A percentile compares a stretch with the other conserved stretches of the same genome.
Evolutionary conservation across 768 basidiomycete species (phyloP).

Genomic region (Russula sp.): DNA sequence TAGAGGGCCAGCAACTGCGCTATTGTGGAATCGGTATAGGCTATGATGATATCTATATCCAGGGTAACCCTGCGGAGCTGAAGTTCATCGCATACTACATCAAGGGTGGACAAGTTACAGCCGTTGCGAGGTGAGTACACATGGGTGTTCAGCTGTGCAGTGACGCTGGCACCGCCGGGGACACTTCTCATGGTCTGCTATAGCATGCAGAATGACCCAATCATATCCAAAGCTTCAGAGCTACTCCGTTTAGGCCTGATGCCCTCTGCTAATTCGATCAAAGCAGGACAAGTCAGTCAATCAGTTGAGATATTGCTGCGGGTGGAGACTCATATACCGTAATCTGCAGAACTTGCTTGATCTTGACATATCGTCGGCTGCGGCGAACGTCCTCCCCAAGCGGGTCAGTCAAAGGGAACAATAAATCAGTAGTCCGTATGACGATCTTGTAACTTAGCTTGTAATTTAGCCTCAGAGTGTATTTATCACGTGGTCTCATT

Average conservation of each 20-base stretch:
- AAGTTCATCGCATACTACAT: slow-evolving; percentile 87
- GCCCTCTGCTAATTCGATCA: slow-evolving; percentile 71
- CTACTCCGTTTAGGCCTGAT: slow-evolving; percentile 72
- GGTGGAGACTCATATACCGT: neutral
- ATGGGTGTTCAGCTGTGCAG: neutral
- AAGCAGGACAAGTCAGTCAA: slow-evolving; percentile 56
- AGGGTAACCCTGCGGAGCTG: slow-evolving; percentile 67
- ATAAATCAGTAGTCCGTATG: neutral
- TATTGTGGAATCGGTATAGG: slow-evolving; percentile 72
- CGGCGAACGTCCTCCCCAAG: slow-evolving; percentile 19
- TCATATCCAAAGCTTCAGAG: slow-evolving; percentile 73
- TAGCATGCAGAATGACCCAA: slow-evolving; percentile 79
- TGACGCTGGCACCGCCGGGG: neutral
- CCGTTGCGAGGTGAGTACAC: slow-evolving; percentile 51
- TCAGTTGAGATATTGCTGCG: neutral
- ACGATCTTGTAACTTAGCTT: neutral
- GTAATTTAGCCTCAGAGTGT: neutral
- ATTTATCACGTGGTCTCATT: no score
- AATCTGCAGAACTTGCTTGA: slow-evolving; percentile 29
- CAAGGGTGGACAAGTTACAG: slow-evolving; percentile 55
- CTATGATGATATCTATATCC: slow-evolving; percentile 73
- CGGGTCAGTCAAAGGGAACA: neutral
- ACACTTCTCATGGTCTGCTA: neutral
- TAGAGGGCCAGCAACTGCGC: slow-evolving; percentile 81
- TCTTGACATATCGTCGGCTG: slow-evolving; percentile 30